Evolutionary conservation across 192 early-diverging fungal species (phyloP).

Genomic region (Dissophora globulifera): DNA sequence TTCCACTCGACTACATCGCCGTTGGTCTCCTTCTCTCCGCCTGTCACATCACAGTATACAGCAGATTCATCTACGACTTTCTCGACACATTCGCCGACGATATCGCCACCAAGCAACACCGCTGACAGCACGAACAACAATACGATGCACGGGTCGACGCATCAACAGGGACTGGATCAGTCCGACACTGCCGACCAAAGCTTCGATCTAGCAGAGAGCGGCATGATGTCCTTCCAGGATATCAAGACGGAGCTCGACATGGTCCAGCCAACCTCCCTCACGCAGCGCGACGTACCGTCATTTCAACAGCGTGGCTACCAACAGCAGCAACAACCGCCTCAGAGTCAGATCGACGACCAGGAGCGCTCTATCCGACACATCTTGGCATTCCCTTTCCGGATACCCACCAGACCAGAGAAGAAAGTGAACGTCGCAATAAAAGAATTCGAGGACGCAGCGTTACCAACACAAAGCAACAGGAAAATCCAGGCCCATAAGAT

Average conservation of each 20-base stretch:
- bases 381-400: slow-evolving; percentile 46
- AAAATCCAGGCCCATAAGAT: too few species aligned
- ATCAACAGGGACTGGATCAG: slow-evolving; percentile 9
- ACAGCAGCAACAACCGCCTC: background rate
- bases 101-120: background rate
- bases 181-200: slow-evolving; percentile 45
- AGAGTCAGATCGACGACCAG: background rate
- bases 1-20: background rate
- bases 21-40: background rate
- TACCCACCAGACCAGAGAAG: slow-evolving; percentile 47
- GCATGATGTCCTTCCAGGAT: slow-evolving; percentile 53
- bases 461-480: too few species aligned
- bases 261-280: slow-evolving; percentile 16
- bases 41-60: background rate
- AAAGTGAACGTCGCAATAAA: slow-evolving; percentile 41
- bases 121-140: background rate
- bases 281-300: too few species aligned
- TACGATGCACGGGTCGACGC: background rate
- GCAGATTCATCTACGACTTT: background rate
- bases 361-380: slow-evolving; percentile 29
- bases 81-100: background rate
- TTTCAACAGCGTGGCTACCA: too few species aligned
- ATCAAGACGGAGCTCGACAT: slow-evolving; percentile 45
- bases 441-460: slow-evolving; percentile 24
- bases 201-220: slow-evolving; percentile 45